These are phyloP conservation scores for Plicaturopsis crispa DNA, from an alignment of 768 basidiomycete genomes.

Conservation along the genomic window DNA sequence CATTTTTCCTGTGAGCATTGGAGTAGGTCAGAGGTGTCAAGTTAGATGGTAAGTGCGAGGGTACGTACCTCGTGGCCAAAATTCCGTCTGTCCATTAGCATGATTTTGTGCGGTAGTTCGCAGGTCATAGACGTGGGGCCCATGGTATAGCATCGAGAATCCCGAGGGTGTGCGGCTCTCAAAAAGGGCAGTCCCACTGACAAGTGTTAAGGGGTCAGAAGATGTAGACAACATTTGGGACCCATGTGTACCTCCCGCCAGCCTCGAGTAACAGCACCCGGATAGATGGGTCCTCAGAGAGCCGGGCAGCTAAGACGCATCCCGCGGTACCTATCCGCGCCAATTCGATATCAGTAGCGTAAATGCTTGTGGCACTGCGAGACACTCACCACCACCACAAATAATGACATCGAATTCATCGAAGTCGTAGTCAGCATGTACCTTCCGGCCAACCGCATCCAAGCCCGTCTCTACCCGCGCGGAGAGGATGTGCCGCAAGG, in stretches of 20 bases:
- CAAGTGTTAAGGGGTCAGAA: conserved; percentile 11
- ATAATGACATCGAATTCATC: conserved; percentile 45
- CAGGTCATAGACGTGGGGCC: conserved; percentile 44
- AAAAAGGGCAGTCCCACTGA: conserved; percentile 33
- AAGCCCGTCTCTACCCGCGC: too few species aligned
- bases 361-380: neutral
- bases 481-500: too few species aligned
- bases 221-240: neutral
- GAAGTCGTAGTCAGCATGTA: too few species aligned
- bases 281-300: conserved; percentile 47
- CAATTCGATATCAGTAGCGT: neutral
- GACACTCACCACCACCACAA: conserved; percentile 41
- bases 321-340: conserved; percentile 46
- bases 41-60: neutral
- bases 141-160: conserved; percentile 30
- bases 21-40: conserved; percentile 1
- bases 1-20: conserved; percentile 50
- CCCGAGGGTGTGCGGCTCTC: conserved; percentile 39
- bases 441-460: too few species aligned
- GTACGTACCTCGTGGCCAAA: conserved; percentile 58
- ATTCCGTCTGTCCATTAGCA: conserved; percentile 38
- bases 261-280: conserved; percentile 54
- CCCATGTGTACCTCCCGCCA: conserved; percentile 43
- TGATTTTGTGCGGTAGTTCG: conserved; percentile 49
- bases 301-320: conserved; percentile 50